Evolutionary conservation across 495 filamentous ascomycete genomes (phyloP), one percentile per base, ranked within the genome.

Genomic region (Cetradonia linearis): DNA sequence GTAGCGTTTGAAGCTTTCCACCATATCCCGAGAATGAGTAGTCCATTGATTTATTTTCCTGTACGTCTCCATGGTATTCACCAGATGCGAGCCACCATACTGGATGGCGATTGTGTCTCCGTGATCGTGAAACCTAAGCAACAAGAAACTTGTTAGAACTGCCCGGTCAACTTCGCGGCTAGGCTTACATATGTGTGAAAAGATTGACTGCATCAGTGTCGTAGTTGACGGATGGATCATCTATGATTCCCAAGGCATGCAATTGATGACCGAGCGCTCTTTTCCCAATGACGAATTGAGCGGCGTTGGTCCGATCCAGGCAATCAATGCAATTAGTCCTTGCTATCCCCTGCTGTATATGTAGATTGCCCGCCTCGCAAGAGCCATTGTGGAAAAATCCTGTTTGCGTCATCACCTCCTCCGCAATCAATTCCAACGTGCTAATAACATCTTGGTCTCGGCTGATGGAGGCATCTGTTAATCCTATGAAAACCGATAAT

Each of bases 11-110:
- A 98, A 96, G 70, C 89, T 95, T 72, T 98, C 93, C 11, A 98
- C 89, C 93, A 98, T 98, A 70, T 98, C 93, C 47, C 93, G 81
- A 8, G 93, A 96, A 67, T 94, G 89, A 64, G 90, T 95, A 42
- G 89, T 95, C 93, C 93, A 98, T 69, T 96, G 91, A 62, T 97
- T 97, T 69, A 96, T 94, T 71, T 96, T 96, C 55, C 93, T 85
- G 70, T 98, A 98, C 2, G 94, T 97, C 60, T 91, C 91, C 92
- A 96, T 96, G 1, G 93, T 98, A 71, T 98, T 98, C 61, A 98
- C 93, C 1, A 98, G 78, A 70, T 97, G 93, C 11, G 91, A 96
- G 28, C 93, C 94, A 55, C 94, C 94, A 68, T 98, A 98, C 68
- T 98, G 93, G 34, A 96, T 87, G 27, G 93, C 93, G 69, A 98